Conservation (phyloP, 768 basidiomycete genomes). For the Boletellus sp. region DNA sequence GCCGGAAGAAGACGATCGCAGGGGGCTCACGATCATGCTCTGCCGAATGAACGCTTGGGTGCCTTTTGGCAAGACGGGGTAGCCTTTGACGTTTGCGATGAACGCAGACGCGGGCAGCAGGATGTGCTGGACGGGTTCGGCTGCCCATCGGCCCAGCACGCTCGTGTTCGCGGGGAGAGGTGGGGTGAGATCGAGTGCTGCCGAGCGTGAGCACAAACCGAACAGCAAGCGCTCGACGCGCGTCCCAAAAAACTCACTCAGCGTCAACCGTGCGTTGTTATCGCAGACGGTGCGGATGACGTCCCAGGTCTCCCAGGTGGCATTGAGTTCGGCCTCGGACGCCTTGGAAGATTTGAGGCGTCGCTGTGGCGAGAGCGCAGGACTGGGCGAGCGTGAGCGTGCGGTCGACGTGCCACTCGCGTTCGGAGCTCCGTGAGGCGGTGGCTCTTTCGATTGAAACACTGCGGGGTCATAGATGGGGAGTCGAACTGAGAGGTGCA, state of each 20-base stretch:
- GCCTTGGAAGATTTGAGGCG: conserved; percentile 31
- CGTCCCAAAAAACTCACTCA: conserved; percentile 78
- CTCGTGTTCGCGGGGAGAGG: conserved; percentile 77
- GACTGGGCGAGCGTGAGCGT: conserved; percentile 19
- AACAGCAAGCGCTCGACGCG: conserved; percentile 14
- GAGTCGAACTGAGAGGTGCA: conserved; percentile 78
- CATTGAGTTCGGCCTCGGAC: conserved; percentile 58
- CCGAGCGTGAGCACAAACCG: conserved; percentile 10
- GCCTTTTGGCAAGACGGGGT: conserved; percentile 92
- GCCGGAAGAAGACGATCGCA: conserved; percentile 11
- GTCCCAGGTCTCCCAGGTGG: conserved; percentile 99
- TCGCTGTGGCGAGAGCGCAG: conserved; percentile 21
- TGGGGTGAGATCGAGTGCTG: conserved; percentile 89
- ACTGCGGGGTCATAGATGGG: conserved; percentile 76
- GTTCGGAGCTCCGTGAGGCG: conserved; percentile 26
- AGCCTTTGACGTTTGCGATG: conserved; percentile 93
- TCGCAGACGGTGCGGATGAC: conserved; percentile 86
- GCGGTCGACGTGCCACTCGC: conserved; percentile 24
- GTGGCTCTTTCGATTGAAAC: conserved; percentile 40
- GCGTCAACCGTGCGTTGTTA: conserved; percentile 68
- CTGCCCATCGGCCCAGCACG: conserved; percentile 83
- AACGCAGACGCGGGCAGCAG: conserved; percentile 89
- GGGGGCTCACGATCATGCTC: conserved; percentile 70
- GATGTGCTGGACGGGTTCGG: conserved; percentile 87
- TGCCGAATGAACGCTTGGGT: conserved; percentile 89